These are phyloP conservation scores for Sinapis alba DNA, from an alignment of 441 rosid species.

Conservation along the genomic window DNA sequence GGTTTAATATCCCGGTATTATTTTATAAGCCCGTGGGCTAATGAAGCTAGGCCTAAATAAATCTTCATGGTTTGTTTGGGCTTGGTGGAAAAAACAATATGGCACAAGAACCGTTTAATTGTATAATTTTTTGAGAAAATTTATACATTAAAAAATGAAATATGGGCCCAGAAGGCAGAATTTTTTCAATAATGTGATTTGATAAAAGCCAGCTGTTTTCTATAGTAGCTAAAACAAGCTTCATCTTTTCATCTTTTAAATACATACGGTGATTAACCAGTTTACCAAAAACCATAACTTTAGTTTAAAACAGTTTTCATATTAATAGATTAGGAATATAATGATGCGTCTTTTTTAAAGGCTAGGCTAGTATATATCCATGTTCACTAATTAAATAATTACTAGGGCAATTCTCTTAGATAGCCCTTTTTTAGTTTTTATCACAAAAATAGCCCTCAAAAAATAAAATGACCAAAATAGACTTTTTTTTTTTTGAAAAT, in stretches of 20 bases:
- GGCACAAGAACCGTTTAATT: background rate
- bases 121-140: background rate
- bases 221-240: conserved; percentile 21
- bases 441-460: too few relatives aligned
- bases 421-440: too few relatives aligned
- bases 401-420: too few relatives aligned
- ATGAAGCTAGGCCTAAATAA: background rate
- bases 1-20: background rate
- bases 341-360: background rate
- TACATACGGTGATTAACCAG: background rate
- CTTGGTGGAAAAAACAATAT: background rate
- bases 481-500: too few relatives aligned
- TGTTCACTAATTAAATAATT: conserved; percentile 9
- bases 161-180: background rate
- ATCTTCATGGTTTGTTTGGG: background rate
- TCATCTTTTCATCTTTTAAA: conserved; percentile 16
- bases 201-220: conserved; percentile 23
- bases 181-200: conserved; percentile 21
- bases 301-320: background rate
- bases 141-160: background rate
- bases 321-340: background rate
- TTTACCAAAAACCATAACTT: background rate
- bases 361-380: conserved; percentile 6
- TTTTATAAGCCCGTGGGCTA: conserved; percentile 9
- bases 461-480: too few relatives aligned